phyloP scores from a whole-genome alignment of 805 yeast species.

The Kodamaea nitidulidarum region DNA sequence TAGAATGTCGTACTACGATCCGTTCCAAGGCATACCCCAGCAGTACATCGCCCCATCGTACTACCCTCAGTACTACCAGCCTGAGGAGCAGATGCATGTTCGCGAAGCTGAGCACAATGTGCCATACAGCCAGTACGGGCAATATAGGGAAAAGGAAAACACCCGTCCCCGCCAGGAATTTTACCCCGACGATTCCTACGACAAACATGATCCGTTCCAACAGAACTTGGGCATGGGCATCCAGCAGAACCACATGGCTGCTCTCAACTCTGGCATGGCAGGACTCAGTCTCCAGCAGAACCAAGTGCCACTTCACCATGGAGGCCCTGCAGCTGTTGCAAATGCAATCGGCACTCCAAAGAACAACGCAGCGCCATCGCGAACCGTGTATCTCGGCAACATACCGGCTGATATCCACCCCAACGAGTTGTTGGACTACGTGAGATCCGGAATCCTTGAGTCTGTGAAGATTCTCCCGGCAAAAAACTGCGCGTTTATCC shows the following conservation, averaged over 20 bases:
- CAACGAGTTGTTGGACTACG: conserved; percentile 81
- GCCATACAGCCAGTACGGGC: conserved; percentile 19
- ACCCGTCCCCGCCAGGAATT: conserved; percentile 1
- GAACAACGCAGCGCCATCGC: conserved; percentile 51
- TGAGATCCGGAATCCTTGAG: conserved; percentile 86
- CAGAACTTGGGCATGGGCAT: conserved; percentile 7
- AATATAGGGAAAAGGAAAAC: conserved; percentile 18
- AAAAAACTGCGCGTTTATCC: conserved; percentile 84
- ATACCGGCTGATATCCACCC: conserved; percentile 78
- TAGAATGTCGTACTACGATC: conserved; percentile 40
- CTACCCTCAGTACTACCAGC: conserved; percentile 30
- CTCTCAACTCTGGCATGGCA: conserved; percentile 7
- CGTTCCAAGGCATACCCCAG: conserved; percentile 37
- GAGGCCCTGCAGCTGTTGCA: conserved; percentile 5
- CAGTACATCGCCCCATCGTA: conserved; percentile 34
- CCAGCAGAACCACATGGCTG: conserved; percentile 6
- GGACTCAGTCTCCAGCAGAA: conserved; percentile 4
- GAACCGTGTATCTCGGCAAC: conserved; percentile 89
- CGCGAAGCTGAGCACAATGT: conserved; percentile 13
- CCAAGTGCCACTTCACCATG: conserved; percentile 5
- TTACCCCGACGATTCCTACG: not conserved
- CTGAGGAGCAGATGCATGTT: conserved; percentile 13
- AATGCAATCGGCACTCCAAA: conserved; percentile 9
- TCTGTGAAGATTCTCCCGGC: conserved; percentile 72
- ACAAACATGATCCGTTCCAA: not conserved